phyloP scores from a whole-genome alignment of 352 stramenopile species.

The Hyaloperonospora brassicae region DNA sequence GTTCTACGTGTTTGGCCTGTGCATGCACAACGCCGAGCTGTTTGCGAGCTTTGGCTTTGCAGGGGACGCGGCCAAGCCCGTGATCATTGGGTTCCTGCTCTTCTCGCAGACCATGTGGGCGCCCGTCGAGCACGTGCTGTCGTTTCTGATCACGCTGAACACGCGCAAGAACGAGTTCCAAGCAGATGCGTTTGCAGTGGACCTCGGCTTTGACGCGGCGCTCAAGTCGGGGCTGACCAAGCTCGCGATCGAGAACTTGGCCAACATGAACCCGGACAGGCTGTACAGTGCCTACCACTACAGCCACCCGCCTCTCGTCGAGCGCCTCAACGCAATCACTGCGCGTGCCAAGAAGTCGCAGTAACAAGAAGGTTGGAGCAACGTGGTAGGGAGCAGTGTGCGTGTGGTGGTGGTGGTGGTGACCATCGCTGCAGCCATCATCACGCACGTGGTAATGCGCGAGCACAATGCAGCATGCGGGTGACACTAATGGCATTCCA shows the following conservation, averaged over 20 bases:
- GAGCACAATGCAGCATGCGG: too few relatives aligned
- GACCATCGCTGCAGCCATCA: too few relatives aligned
- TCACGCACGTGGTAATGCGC: too few relatives aligned
- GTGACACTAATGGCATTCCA: too few relatives aligned
- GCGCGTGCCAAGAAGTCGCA: slow-evolving; percentile 49
- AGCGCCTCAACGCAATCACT: slow-evolving; percentile 91
- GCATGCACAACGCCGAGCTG: slow-evolving; percentile 69
- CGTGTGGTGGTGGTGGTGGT: too few relatives aligned
- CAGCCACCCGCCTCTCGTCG: slow-evolving; percentile 93
- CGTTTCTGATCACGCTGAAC: slow-evolving; percentile 70
- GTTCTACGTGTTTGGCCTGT: slow-evolving; percentile 77
- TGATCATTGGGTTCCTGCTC: slow-evolving; percentile 79
- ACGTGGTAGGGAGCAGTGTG: too few relatives aligned
- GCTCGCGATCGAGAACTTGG: slow-evolving; percentile 95
- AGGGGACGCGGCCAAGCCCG: slow-evolving; percentile 29
- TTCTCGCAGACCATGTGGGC: slow-evolving; percentile 81
- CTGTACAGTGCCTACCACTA: slow-evolving; percentile 96
- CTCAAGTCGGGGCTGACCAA: slow-evolving; percentile 94
- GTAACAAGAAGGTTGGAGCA: too few relatives aligned
- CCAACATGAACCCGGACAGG: slow-evolving; percentile 93
- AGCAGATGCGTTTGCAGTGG: slow-evolving; percentile 92
- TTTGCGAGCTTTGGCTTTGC: slow-evolving; percentile 79
- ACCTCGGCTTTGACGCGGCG: slow-evolving; percentile 84
- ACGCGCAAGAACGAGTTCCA: slow-evolving; percentile 78
- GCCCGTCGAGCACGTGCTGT: slow-evolving; percentile 66